Evolutionary conservation across 2,329 filamentous ascomycete genomes (phyloP).

Genomic region (Aspergillus brasiliensis): DNA sequence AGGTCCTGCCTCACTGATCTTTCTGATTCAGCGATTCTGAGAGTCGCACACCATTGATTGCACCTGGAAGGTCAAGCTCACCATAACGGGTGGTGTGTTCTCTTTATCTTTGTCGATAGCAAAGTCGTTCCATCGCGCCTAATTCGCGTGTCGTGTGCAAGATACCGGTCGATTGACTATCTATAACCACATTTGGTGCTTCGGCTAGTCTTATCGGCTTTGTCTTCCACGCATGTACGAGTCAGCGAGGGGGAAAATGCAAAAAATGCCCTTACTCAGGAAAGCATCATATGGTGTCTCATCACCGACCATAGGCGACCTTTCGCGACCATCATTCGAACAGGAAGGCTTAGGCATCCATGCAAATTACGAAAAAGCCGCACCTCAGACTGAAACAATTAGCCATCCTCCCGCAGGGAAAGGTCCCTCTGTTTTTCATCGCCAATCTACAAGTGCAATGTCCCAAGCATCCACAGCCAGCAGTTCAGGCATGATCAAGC

Average conservation of each 20-base stretch:
- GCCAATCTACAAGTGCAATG: conserved; percentile 57
- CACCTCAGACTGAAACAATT: conserved; percentile 42
- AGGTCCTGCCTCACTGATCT: background rate
- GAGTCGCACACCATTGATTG: background rate
- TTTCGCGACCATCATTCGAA: conserved; percentile 58
- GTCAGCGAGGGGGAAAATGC: conserved; percentile 35
- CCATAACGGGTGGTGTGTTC: background rate
- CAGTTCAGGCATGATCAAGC: conserved; percentile 50
- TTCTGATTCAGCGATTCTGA: background rate
- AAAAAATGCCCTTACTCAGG: conserved; percentile 59
- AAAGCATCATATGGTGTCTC: conserved; percentile 55
- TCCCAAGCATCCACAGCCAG: conserved; percentile 55
- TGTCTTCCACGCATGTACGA: conserved; percentile 22
- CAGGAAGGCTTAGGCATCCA: conserved; percentile 61
- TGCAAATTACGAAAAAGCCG: conserved; percentile 35
- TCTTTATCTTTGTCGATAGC: too few relatives aligned
- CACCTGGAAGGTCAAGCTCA: background rate
- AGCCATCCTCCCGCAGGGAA: conserved; percentile 39
- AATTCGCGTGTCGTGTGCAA: background rate
- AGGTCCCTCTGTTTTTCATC: conserved; percentile 48
- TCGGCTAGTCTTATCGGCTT: conserved; percentile 19
- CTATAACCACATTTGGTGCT: conserved; percentile 6
- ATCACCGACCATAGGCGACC: conserved; percentile 52
- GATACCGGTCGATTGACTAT: background rate
- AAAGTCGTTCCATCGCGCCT: background rate